Base-by-base conservation (phyloP, 1,139 yeast species). In the Pneumocystis carinii region DNA sequence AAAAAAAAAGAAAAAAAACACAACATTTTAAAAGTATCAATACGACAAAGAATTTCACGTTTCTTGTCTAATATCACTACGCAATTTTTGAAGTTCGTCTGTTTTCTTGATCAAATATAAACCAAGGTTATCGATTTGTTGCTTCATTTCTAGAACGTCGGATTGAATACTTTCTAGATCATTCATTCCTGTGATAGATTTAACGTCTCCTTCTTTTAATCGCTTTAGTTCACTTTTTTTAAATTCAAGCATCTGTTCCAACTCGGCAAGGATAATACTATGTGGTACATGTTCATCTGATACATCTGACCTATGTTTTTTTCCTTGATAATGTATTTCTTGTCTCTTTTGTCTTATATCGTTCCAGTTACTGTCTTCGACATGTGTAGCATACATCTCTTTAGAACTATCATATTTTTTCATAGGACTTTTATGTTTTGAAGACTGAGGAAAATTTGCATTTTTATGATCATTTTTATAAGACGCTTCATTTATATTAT, bases 241-340 rank as follows among this genome's bases (percentile, higher is more conserved):
- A 73, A 85, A 89, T 68, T 83, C 86, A 67, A 87, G 79, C 69
- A 90, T 76, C 71, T 87, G 90, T 74, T 89, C 95, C 67, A 85
- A 81, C 74, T 92, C 97, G 69, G 35, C 8, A 32, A 88, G 83
- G 69, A 48, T 48, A 19, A 24, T 48, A 14, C 5, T 15, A 8
- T 14, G 7, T 48, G 29, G 4, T 15, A 24, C 2, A 24, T 8
- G n/a, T 10, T 24, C 29, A 24, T 48, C 55, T 3, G 55, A 48
- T 6, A 8, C 32, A 10, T 24, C n/a, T 19, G 32, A 10, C 3
- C 12, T 48, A 24, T 48, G n/a, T 24, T 48, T 29, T 15, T 24
- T 48, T 14, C 29, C 12, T 24, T 8, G 14, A 19, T 48, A 24
- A 19, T 24, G 4, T 41, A n/a, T 27, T n/a, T n/a, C 58, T 32